Base-by-base conservation (phyloP, 352 stramenopile genomes). In the Aphanomyces stellatus region DNA sequence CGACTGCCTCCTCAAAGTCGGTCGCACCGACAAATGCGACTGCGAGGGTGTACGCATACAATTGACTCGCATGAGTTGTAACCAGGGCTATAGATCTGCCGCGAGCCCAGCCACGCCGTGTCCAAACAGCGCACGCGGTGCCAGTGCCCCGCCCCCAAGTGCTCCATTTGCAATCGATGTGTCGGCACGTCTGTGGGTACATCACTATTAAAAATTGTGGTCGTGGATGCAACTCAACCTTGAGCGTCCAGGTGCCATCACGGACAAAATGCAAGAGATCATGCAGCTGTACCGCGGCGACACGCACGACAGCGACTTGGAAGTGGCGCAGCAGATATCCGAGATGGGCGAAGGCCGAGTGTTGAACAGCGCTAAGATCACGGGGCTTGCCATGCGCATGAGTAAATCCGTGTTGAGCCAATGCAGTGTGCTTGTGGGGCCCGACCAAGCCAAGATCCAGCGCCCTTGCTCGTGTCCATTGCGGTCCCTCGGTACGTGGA, bases 111-210 rank as follows among this genome's bases (percentile, higher is more conserved):
- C 0, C 85, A 91, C 71, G 82, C 85, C 8, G 79, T 93, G 28
- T 77, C 80, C 13, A 80, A 82, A 40, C 85, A 91, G 70, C 80
- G 81, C n/a, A 82, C 80, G 25, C 79, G 80, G 8, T 93, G 85
- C 60, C 80, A 90, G 42, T 93, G 82, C 41, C 79, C 80, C n/a
- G 85, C 81, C 19, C 82, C 80, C 46, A 91, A 93, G 68, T 91
- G 85, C 34, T 90, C 82, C 17, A 74, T 91, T 27, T 91, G 85
- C 60, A 77, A 76, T 59, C 81, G 82, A 27, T 93, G 81, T 49
- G 69, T 91, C 15, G 72, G 63, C 56, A 93, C 81, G 22, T 80
- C 72, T 1, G 55, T 64, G 4, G 55, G 49, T 57, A 57, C 49
- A 24, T 35, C 11, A 40, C 11, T 0, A 4, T 57, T 46, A 19